Conservation (phyloP, 441 rosid genomes). For the Melastoma candidum region DNA sequence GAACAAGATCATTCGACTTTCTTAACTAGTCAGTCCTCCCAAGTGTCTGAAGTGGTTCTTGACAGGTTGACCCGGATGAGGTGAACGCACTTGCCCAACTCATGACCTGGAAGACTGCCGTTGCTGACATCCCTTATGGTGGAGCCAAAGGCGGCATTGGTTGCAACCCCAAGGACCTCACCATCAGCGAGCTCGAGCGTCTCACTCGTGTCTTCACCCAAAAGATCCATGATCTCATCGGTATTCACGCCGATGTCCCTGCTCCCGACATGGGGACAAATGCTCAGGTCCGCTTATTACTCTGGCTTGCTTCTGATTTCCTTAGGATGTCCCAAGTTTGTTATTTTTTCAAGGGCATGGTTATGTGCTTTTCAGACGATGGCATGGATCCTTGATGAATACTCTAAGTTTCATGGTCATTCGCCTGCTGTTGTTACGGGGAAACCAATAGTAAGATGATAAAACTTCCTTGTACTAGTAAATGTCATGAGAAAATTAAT, state of each 20-base stretch:
- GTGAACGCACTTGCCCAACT: constrained; percentile 96
- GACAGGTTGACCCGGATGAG: constrained; percentile 94
- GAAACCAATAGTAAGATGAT: constrained; percentile 70
- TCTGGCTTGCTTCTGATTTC: neutral
- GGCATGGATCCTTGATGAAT: constrained; percentile 99
- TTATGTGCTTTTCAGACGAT: constrained; percentile 42
- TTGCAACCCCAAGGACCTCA: constrained; percentile 69
- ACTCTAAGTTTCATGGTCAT: constrained; percentile 95
- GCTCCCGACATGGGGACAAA: constrained; percentile 99
- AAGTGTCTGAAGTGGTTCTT: neutral
- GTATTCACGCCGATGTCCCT: constrained; percentile 86
- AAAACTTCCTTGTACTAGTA: neutral
- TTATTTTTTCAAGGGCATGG: neutral
- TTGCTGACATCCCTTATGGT: constrained; percentile 92
- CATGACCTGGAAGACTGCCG: constrained; percentile 99
- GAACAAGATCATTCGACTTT: too few relatives aligned
- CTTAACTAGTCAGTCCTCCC: neutral
- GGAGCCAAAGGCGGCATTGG: constrained; percentile 99
- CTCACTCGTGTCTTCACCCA: constrained; percentile 97
- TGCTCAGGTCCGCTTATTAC: constrained; percentile 42
- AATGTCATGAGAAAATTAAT: neutral
- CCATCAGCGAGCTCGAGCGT: constrained; percentile 72
- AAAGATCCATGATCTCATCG: constrained; percentile 97
- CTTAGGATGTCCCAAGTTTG: too few relatives aligned
- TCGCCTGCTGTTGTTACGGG: constrained; percentile 97